phyloP scores from a whole-genome alignment of 2,329 filamentous ascomycete genomes.

The Hypoxylon sp. region DNA sequence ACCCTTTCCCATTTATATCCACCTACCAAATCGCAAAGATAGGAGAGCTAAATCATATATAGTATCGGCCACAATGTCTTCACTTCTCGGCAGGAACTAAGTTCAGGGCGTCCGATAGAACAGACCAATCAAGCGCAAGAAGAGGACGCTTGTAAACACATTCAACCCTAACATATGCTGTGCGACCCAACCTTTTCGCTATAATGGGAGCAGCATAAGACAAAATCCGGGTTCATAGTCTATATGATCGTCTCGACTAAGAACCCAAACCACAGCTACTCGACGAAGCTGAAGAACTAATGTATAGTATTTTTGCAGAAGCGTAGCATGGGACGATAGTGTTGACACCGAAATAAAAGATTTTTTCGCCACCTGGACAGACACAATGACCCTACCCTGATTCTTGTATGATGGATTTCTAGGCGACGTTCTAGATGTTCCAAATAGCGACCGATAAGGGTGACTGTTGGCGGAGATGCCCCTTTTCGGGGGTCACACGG shows the following conservation, averaged over 20 bases:
- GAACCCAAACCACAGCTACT: background rate
- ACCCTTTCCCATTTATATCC: constrained; percentile 1
- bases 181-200: constrained; percentile 24
- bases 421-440: constrained; percentile 10
- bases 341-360: constrained; percentile 2
- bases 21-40: constrained; percentile 3
- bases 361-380: constrained; percentile 3
- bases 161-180: constrained; percentile 21
- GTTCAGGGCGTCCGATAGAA: constrained; percentile 2
- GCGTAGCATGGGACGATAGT: constrained; percentile 1
- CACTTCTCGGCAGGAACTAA: constrained; percentile 3
- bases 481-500: constrained; percentile 5
- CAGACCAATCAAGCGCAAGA: constrained; percentile 5
- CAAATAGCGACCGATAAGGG: constrained; percentile 1
- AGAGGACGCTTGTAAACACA: constrained; percentile 3
- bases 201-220: constrained; percentile 8
- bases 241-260: constrained; percentile 19
- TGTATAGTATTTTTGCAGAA: background rate
- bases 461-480: constrained; percentile 4
- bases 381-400: constrained; percentile 11
- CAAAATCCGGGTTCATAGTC: constrained; percentile 27
- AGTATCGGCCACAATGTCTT: constrained; percentile 7
- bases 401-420: background rate
- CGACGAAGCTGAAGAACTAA: background rate
- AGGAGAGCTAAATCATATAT: background rate